These are phyloP conservation scores for Thielaviopsis populi DNA, from an alignment of 2,329 filamentous ascomycete genomes.

Conservation along the genomic window DNA sequence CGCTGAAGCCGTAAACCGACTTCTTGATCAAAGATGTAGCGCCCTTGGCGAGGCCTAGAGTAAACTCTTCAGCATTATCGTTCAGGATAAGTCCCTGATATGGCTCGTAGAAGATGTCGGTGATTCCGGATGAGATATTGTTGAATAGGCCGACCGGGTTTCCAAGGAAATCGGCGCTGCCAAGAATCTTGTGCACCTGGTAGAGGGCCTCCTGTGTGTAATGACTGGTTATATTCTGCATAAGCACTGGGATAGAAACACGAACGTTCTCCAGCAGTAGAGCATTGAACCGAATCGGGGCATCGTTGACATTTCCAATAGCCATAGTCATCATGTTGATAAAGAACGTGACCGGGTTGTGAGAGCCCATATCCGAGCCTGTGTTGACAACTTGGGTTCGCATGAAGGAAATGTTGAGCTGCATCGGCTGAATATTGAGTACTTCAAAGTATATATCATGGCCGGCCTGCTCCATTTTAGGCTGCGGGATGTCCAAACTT, in stretches of 20 bases:
- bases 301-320: conserved; percentile 97
- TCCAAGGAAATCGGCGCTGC: conserved; percentile 91
- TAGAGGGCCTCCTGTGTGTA: conserved; percentile 94
- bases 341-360: conserved; percentile 96
- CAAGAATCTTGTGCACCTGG: conserved; percentile 93
- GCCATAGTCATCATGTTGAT: conserved; percentile 99
- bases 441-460: conserved; percentile 98
- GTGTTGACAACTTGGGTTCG: conserved; percentile 92
- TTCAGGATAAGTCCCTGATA: conserved; percentile 97
- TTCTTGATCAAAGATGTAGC: conserved; percentile 97
- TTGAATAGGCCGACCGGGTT: conserved; percentile 97
- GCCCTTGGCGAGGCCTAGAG: conserved; percentile 87
- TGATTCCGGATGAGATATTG: conserved; percentile 91
- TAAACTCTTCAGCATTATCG: conserved; percentile 87
- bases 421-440: conserved; percentile 94
- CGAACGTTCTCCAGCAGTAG: conserved; percentile 90
- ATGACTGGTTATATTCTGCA: conserved; percentile 78
- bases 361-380: conserved; percentile 79
- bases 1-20: conserved; percentile 90
- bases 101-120: conserved; percentile 97
- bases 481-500: conserved; percentile 79
- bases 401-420: conserved; percentile 92
- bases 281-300: conserved; percentile 83
- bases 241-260: conserved; percentile 69
- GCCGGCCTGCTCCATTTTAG: conserved; percentile 64